These are phyloP conservation scores for Chrysanthemum lavandulifolium DNA, from an alignment of 129 eudicot species.

Conservation along the genomic window DNA sequence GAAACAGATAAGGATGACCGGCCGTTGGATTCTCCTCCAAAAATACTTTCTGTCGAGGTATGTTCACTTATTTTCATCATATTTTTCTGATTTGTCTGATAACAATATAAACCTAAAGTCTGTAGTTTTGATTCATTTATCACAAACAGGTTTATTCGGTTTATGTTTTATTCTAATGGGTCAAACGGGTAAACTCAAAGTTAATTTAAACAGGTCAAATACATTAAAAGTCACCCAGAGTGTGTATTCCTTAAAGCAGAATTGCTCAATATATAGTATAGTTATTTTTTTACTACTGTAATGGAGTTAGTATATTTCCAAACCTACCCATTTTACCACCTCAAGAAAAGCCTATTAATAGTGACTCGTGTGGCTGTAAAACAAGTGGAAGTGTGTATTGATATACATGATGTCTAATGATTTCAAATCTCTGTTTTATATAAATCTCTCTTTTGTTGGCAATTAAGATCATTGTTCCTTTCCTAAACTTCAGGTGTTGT, in stretches of 20 bases:
- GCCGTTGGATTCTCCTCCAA: slow-evolving; percentile 83
- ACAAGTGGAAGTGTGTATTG: neutral
- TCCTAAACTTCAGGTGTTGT: slow-evolving; percentile 52
- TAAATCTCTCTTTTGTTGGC: slow-evolving; percentile 5
- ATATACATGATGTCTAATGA: slow-evolving; percentile 3
- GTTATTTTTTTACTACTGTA: no score
- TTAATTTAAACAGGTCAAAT: neutral
- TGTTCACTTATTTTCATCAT: neutral
- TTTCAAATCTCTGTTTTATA: neutral
- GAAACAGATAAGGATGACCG: slow-evolving; percentile 85
- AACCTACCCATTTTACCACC: neutral
- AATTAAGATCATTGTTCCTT: slow-evolving; percentile 6
- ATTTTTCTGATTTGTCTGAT: slow-evolving; percentile 2
- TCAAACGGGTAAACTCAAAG: neutral
- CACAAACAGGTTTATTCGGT: neutral
- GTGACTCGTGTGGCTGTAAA: neutral
- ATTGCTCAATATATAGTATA: neutral
- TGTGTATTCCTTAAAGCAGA: neutral
- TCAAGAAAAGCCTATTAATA: neutral
- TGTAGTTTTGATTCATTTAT: neutral
- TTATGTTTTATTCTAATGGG: neutral
- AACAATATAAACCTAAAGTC: neutral
- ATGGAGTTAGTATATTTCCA: no score
- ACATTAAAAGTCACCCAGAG: neutral
- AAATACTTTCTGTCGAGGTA: slow-evolving; percentile 81